Percentiles rank a stretch among this genome's conserved stretches.
Evolutionary conservation across 352 stramenopile species (phyloP).

Genomic region (Phytophthora agathidicida): DNA sequence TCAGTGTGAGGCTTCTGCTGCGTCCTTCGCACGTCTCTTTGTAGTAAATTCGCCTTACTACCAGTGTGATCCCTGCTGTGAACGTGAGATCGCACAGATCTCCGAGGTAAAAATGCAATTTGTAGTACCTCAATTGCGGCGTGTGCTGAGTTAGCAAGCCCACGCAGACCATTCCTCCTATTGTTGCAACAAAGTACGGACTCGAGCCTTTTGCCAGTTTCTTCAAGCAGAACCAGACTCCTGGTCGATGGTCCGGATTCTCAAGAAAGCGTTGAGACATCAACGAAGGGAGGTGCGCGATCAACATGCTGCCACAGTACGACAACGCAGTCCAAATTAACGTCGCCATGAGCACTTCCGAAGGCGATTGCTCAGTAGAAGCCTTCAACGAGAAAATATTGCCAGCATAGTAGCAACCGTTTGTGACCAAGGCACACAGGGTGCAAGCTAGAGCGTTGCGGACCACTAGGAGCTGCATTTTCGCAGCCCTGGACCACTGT

Average conservation of each 20-base stretch:
- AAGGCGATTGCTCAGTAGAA: conserved; percentile 14
- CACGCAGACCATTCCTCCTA: conserved; percentile 9
- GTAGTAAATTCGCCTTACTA: conserved; percentile 17
- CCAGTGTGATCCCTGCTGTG: conserved; percentile 9
- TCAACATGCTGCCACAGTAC: conserved; percentile 7
- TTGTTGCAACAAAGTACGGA: conserved; percentile 7
- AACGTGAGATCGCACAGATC: conserved; percentile 16
- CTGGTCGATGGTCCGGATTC: conserved; percentile 4
- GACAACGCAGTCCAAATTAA: conserved; percentile 14
- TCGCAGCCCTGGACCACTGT: conserved; percentile 19
- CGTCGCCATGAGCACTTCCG: conserved; percentile 27
- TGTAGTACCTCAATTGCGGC: conserved; percentile 20
- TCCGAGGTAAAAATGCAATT: conserved; percentile 40
- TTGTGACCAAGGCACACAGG: conserved; percentile 7
- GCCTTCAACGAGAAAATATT: conserved; percentile 31
- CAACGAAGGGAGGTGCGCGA: conserved; percentile 20
- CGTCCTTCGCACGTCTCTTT: conserved; percentile 19
- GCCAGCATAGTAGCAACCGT: conserved; percentile 20
- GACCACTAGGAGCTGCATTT: conserved; percentile 22
- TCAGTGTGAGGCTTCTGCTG: background rate
- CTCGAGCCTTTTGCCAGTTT: conserved; percentile 11
- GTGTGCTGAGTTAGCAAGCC: conserved; percentile 22
- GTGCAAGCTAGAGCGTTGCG: conserved; percentile 22
- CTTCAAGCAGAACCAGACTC: conserved; percentile 12
- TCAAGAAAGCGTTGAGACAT: conserved; percentile 16